Percentiles rank a stretch among this genome's conserved stretches.
Conservation (phyloP, 1,284 basidiomycete species). For the Leccinum subrobustum region DNA sequence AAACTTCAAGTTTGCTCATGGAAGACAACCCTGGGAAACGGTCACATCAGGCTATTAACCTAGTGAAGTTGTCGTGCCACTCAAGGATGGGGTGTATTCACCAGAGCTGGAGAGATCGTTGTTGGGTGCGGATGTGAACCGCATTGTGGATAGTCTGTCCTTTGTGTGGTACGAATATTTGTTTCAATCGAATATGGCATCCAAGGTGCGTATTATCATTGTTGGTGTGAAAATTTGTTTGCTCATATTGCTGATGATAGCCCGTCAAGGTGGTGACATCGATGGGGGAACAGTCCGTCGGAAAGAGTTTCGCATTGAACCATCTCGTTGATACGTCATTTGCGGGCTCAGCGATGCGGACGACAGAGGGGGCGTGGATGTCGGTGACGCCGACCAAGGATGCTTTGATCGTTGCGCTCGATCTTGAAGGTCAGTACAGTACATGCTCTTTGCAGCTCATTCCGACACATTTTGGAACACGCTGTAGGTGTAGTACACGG, state of each 20-base stretch:
- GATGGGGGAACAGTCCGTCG: constrained; percentile 69
- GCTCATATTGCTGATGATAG: constrained; percentile 29
- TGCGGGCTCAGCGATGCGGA: constrained; percentile 65
- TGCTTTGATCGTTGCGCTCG: constrained; percentile 54
- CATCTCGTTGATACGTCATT: constrained; percentile 66
- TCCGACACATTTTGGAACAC: background rate
- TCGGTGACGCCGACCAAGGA: constrained; percentile 61
- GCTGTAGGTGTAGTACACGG: constrained; percentile 52
- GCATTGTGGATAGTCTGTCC: constrained; percentile 52
- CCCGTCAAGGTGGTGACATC: constrained; percentile 64
- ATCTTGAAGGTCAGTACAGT: constrained; percentile 52
- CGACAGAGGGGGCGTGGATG: constrained; percentile 68
- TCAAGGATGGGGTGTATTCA: constrained; percentile 58
- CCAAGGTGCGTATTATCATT: constrained; percentile 39
- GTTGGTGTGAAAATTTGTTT: rapidly evolving
- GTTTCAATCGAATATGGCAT: constrained; percentile 59
- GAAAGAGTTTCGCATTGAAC: constrained; percentile 61
- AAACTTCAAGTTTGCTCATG: too few relatives aligned
- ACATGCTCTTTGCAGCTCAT: background rate
- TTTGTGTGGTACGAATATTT: constrained; percentile 69
- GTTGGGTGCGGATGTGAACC: constrained; percentile 57
- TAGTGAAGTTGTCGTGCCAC: constrained; percentile 35
- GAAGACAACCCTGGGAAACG: too few relatives aligned
- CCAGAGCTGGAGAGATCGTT: constrained; percentile 49
- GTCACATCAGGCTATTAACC: too few relatives aligned